These are phyloP conservation scores for Nicotiana noctiflora DNA, from an alignment of 257 asterid species.

Conservation along the genomic window DNA sequence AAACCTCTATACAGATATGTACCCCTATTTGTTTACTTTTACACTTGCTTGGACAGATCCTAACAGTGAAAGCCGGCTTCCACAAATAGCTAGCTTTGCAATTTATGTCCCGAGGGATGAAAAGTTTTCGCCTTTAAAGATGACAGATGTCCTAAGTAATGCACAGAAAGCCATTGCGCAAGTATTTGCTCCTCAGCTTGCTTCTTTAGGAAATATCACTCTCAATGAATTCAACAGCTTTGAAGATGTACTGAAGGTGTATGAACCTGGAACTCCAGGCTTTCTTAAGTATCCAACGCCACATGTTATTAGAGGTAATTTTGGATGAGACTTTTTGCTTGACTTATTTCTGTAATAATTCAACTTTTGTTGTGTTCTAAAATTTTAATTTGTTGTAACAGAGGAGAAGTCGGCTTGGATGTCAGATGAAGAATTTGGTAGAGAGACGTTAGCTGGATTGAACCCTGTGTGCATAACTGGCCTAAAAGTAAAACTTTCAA, in stretches of 20 bases:
- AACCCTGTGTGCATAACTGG: neutral
- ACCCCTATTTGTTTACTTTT: neutral
- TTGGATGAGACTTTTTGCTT: no score
- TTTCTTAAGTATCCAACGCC: neutral
- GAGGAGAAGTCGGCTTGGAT: neutral
- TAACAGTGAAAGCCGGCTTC: constrained; percentile 10
- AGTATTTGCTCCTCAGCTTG: neutral
- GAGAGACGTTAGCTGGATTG: neutral
- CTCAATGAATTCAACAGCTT: neutral
- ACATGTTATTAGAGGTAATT: neutral
- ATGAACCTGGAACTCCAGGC: neutral
- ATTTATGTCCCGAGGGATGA: neutral
- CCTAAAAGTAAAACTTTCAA: neutral
- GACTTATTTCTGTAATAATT: no score
- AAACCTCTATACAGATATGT: neutral
- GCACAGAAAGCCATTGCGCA: neutral
- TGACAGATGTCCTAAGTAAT: neutral
- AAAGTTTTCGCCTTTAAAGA: neutral
- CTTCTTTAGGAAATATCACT: neutral
- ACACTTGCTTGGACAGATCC: constrained; percentile 7
- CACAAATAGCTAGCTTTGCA: neutral
- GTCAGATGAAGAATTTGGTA: neutral
- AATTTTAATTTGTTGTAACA: neutral
- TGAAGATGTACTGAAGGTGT: neutral
- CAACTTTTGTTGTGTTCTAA: no score